phyloP scores from a whole-genome alignment of 352 stramenopile genomes.

The Globisporangium apiculatum region DNA sequence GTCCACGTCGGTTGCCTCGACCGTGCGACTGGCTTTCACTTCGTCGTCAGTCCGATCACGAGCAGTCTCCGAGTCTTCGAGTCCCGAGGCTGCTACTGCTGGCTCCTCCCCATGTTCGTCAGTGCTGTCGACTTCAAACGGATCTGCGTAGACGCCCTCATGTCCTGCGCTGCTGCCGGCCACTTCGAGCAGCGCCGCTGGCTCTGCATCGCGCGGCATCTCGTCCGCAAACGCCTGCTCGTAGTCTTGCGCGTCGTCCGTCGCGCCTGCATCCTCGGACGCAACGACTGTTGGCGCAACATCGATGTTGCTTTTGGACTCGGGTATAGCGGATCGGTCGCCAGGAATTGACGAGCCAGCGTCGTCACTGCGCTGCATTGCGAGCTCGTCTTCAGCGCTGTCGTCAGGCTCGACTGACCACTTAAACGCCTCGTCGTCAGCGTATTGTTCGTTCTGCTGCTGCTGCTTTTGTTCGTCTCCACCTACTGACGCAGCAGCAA shows the following conservation, averaged over 20 bases:
- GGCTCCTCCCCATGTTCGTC: background rate
- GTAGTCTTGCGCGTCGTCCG: conserved; percentile 4
- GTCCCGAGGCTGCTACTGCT: background rate
- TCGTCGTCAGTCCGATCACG: background rate
- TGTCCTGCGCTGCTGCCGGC: no score
- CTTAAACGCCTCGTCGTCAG: background rate
- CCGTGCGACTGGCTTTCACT: no score
- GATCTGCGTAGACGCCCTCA: background rate
- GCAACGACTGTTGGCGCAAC: background rate
- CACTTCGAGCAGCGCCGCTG: background rate
- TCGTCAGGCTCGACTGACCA: background rate
- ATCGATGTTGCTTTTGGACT: no score
- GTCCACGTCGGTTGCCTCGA: no score
- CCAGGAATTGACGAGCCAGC: no score
- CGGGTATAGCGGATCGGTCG: no score
- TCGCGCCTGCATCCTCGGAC: background rate
- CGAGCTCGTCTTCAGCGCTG: background rate
- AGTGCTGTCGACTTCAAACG: background rate
- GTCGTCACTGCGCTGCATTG: background rate
- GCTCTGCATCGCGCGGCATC: background rate
- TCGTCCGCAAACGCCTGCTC: conserved; percentile 6
- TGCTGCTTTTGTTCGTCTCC: background rate
- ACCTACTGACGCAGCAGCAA: background rate
- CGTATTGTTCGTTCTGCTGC: background rate
- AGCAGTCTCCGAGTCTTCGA: background rate